These are phyloP conservation scores for Macadamia integrifolia DNA, from an alignment of 164 flowering plant species.

Conservation along the genomic window DNA sequence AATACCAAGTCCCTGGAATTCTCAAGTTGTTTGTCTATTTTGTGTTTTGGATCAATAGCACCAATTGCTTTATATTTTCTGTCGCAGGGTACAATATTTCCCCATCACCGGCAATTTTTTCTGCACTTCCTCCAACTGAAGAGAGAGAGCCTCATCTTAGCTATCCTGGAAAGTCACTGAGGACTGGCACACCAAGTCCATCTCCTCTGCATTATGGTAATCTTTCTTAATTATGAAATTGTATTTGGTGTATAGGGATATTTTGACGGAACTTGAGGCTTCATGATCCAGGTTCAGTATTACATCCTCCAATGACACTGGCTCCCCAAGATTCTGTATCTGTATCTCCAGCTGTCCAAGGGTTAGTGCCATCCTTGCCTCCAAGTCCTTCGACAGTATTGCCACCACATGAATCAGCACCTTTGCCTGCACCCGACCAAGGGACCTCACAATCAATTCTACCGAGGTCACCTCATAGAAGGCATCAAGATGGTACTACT, in stretches of 20 bases:
- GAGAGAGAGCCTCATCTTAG: conserved; percentile 16
- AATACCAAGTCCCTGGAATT: neutral
- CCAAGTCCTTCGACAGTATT: conserved; percentile 12
- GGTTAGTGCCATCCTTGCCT: conserved; percentile 15
- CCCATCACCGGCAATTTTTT: conserved; percentile 22
- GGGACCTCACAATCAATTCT: conserved; percentile 5
- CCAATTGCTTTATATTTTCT: neutral
- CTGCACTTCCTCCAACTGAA: conserved; percentile 25
- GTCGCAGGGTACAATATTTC: conserved; percentile 25
- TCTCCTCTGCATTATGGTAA: conserved; percentile 31
- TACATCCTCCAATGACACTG: conserved; percentile 9
- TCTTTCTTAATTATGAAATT: neutral
- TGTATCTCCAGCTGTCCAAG: conserved; percentile 14
- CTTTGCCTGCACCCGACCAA: neutral
- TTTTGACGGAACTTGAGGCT: conserved; percentile 9
- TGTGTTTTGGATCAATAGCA: neutral
- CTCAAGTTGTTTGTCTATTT: neutral
- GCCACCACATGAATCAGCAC: neutral
- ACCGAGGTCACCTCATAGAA: neutral
- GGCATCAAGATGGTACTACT: conserved; percentile 12
- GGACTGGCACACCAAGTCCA: conserved; percentile 27
- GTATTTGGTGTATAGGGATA: neutral
- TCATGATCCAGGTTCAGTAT: neutral
- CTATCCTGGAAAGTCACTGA: conserved; percentile 14
- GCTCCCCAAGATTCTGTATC: conserved; percentile 18